Evolutionary conservation across 2,329 filamentous ascomycete species (phyloP), one percentile per base, ranked within the genome.

Genomic region (Aspergillus latus): DNA sequence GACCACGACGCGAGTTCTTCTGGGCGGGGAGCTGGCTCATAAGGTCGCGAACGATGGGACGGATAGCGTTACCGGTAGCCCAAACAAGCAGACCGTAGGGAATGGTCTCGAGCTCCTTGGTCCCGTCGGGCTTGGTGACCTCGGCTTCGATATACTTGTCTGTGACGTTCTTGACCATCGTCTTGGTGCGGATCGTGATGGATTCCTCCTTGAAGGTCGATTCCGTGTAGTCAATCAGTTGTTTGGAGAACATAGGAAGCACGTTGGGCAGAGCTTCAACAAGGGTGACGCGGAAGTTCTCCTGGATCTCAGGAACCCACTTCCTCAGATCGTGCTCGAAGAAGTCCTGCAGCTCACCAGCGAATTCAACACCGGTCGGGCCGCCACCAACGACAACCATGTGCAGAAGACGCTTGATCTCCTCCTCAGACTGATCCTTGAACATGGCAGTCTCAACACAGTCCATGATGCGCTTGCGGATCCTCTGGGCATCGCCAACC

Each of bases 401-500:
- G 83, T 97, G 93, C 74, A 99, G 84, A 68, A 99, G 86, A 65
- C 94, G 91, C 80, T 95, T 88, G 72, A 96, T 81, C 78, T 99
- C 95, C 64, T 94, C 90, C 13, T 84, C 80, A 36, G 84, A 82
- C 80, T 99, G 94, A 72, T 92, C 93, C 84, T 97, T 97, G 88
- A 99, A 97, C 60, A 91, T 93, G 51, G 94, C 94, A 36, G 93
- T 97, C 81, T 99, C 94, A 66, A 96, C 92, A 75, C 94, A 99
- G 80, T 99, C 94, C 94, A 99, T 99, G 77, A 99, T 97, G 78
- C 91, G 92, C 83, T 93, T 97, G 72, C 94, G 91, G 73, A 99
- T 99, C 71, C 86, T 85, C 78, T 99, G 94, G 56, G 94, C 94
- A 74, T 99, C 95, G 64, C 84, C 86, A 71, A 99, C 96, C 80